Evolutionary conservation across 202 grass and related monocot genomes (phyloP), one percentile per base, ranked within the genome.

Genomic region (Cymbopogon flexuosus): DNA sequence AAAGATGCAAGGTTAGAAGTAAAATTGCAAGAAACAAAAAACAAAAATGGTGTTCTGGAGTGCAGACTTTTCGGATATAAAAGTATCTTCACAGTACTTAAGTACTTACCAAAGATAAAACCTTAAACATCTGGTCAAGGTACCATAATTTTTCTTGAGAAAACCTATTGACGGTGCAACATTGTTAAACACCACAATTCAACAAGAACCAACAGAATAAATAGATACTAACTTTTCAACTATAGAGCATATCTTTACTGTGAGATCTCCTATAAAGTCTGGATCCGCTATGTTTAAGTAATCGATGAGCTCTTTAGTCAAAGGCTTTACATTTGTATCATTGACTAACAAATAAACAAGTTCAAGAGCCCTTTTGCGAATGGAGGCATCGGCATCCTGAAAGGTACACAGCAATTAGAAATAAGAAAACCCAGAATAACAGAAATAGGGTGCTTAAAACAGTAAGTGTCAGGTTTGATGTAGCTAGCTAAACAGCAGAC

Each of bases 121-220:
- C 94, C 72, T 94, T 97, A 84, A 97, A 86, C 94, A 97, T 97
- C 68, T 97, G 94, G 85, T 94, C 94, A 37, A 97, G 71, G 52
- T 97, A 97, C 95, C 95, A 97, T 69, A 94, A 79, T 76, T 97
- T 97, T 42, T 97, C 95, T 88, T 94, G 95, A 84, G 90, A 97
- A 89, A 97, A 97, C 86, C 95, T 97, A 86, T 63, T 76, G 63
- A 64, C 77, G 29, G 77, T 49, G 21, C 14, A 84, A 65, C 75
- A 61, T 14, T 63, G 56, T 81, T 84, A 84, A 76, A 72, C 14
- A 36, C 10, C n/a, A 37, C 37, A 19, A 46, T 11, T 70, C 37
- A n/a, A 46, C 15, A 57, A 24, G 60, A 70, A 58, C 18, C 37
- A 86, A 78, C 47, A 64, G 37, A 23, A 75, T 46, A 60, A 19